Conservation (phyloP, 108 stramenopile species). For the Pinguiococcus pyrenoidosus region DNA sequence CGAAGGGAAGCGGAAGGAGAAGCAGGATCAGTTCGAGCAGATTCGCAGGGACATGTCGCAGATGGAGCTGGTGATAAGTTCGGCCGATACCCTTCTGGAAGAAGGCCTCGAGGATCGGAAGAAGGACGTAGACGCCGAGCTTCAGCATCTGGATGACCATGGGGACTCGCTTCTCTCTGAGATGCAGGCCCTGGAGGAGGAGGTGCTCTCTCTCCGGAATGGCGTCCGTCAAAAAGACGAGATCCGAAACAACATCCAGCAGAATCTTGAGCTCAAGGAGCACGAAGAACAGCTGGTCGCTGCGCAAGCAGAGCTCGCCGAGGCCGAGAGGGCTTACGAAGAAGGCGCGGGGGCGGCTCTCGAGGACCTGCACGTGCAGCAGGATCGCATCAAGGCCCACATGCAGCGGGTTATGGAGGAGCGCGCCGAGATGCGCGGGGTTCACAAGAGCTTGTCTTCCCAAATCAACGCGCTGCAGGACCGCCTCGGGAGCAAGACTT, state of each 20-base stretch:
- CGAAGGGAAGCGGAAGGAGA: conserved; percentile 12
- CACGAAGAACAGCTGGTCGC: background rate
- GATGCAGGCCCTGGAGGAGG: too few relatives aligned
- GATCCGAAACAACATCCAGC: too few relatives aligned
- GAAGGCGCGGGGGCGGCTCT: background rate
- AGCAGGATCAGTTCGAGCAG: conserved; percentile 17
- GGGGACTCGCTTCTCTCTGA: too few relatives aligned
- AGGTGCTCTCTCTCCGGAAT: too few relatives aligned
- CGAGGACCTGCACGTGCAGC: background rate
- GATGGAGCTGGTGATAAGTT: too few relatives aligned
- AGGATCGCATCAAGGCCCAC: background rate
- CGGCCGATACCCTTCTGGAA: too few relatives aligned
- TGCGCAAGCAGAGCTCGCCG: background rate
- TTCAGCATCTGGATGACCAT: too few relatives aligned
- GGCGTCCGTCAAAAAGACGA: too few relatives aligned
- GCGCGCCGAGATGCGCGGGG: background rate
- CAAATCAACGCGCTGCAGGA: conserved; percentile 38
- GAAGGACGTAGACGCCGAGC: too few relatives aligned
- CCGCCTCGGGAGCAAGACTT: conserved; percentile 49
- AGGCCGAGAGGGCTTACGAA: background rate
- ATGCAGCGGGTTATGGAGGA: background rate
- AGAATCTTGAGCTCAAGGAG: too few relatives aligned
- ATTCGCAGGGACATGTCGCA: conserved; percentile 6
- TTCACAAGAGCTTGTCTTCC: background rate
- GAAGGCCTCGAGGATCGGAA: too few relatives aligned